A percentile compares a stretch with the other conserved stretches of the same genome.
These are phyloP conservation scores for Solanum megistacrolobum DNA, from an alignment of 257 asterid genomes.

Conservation along the genomic window DNA sequence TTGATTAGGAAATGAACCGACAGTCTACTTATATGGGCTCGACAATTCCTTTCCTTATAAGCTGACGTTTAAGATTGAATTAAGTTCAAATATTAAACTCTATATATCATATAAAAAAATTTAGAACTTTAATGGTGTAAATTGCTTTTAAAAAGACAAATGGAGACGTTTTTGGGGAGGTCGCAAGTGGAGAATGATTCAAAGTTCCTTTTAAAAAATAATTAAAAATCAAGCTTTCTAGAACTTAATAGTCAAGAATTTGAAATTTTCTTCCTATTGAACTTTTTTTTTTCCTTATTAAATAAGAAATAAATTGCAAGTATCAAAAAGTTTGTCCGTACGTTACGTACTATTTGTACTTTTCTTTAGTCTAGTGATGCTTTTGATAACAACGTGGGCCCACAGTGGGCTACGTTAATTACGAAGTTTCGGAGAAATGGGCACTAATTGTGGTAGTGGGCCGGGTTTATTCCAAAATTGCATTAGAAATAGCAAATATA, in stretches of 20 bases:
- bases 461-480: not conserved
- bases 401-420: not conserved
- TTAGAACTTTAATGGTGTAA: not conserved
- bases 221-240: not conserved
- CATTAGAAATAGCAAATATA: too few relatives aligned
- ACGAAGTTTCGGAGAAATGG: not conserved
- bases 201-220: not conserved
- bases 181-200: not conserved
- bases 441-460: not conserved
- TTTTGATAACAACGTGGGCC: not conserved
- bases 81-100: too few relatives aligned
- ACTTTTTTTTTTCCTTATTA: not conserved
- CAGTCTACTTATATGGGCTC: accelerated
- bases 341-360: not conserved
- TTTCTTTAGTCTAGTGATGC: not conserved
- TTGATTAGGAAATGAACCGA: too few relatives aligned
- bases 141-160: not conserved
- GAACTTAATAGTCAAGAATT: not conserved
- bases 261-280: not conserved
- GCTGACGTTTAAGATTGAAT: too few relatives aligned
- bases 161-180: not conserved
- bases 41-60: too few relatives aligned
- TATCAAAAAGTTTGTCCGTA: not conserved
- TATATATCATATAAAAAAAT: not conserved
- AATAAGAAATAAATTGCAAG: not conserved